Percentiles rank a stretch among this genome's conserved stretches.
Conservation (phyloP, 2,329 filamentous ascomycete genomes). For the Verticillium tricorpus region DNA sequence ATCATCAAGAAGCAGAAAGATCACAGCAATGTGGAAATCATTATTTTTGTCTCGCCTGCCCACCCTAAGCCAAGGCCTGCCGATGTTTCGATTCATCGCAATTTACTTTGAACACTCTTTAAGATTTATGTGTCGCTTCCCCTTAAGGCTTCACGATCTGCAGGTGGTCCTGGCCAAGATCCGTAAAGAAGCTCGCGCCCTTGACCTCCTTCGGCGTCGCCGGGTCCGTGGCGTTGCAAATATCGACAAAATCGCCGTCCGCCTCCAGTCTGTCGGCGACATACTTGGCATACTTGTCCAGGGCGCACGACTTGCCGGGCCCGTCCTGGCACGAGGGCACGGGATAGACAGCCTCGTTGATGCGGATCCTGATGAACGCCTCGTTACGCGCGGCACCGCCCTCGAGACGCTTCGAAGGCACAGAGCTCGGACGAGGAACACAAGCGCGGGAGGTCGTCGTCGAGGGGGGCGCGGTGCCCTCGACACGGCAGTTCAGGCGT, state of each 20-base stretch:
- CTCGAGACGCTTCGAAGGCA: background rate
- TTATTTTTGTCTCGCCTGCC: no score
- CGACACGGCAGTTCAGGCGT: slow-evolving; percentile 46
- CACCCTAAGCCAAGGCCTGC: accelerated
- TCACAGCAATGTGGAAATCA: no score
- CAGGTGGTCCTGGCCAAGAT: slow-evolving; percentile 35
- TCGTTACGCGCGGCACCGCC: slow-evolving; percentile 19
- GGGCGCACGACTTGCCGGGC: slow-evolving; percentile 48
- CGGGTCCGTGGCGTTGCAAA: slow-evolving; percentile 40
- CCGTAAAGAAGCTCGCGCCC: slow-evolving; percentile 46
- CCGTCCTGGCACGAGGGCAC: slow-evolving; percentile 50
- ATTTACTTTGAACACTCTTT: no score
- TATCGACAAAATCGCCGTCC: slow-evolving; percentile 44
- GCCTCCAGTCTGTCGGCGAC: slow-evolving; percentile 38
- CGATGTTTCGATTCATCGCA: no score
- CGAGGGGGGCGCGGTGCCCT: slow-evolving; percentile 4
- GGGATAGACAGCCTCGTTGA: slow-evolving; percentile 62
- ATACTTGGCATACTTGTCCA: slow-evolving; percentile 40
- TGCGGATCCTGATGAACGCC: slow-evolving; percentile 49
- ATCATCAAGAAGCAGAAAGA: no score
- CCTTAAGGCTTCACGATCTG: slow-evolving; percentile 15
- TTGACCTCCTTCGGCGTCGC: slow-evolving; percentile 34
- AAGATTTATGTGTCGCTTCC: no score
- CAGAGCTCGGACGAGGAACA: slow-evolving; percentile 4
- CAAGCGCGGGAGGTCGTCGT: slow-evolving; percentile 8